phyloP scores from a whole-genome alignment of 805 yeast genomes.

The Candida patagonica region DNA sequence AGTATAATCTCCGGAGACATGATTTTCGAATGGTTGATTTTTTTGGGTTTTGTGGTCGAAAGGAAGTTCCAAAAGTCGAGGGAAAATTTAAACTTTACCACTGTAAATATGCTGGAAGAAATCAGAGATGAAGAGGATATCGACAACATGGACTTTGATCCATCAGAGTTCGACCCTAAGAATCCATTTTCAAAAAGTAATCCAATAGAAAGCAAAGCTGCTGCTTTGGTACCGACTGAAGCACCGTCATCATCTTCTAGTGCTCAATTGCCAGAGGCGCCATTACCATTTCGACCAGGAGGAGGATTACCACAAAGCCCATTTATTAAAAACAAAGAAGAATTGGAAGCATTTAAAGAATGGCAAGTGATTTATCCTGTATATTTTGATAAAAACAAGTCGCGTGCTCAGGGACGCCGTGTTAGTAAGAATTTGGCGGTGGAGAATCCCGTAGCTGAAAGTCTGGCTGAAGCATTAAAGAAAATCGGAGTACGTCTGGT shows the following conservation, averaged over 20 bases:
- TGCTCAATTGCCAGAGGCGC: constrained; percentile 8
- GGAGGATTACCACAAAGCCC: constrained; percentile 16
- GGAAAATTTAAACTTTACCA: background rate
- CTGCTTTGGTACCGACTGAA: background rate
- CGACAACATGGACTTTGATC: constrained; percentile 88
- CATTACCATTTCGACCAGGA: too few relatives aligned
- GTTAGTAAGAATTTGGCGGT: constrained; percentile 63
- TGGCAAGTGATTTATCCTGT: constrained; percentile 83
- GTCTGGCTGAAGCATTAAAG: constrained; percentile 63
- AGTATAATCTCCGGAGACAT: constrained; percentile 13
- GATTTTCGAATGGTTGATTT: too few relatives aligned
- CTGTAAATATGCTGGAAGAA: constrained; percentile 25
- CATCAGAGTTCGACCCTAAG: constrained; percentile 76
- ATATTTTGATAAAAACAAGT: constrained; percentile 73
- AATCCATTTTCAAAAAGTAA: constrained; percentile 27
- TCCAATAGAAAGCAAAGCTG: background rate
- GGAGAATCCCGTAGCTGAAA: constrained; percentile 78
- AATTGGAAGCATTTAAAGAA: constrained; percentile 48
- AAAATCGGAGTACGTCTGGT: constrained; percentile 27
- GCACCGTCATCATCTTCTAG: constrained; percentile 8
- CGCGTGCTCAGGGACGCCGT: constrained; percentile 77
- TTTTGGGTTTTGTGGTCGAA: too few relatives aligned
- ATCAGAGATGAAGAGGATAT: constrained; percentile 56
- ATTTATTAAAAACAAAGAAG: constrained; percentile 43
- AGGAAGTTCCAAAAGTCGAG: too few relatives aligned